Percentiles rank a stretch among this genome's conserved stretches.
phyloP scores from a whole-genome alignment of 495 filamentous ascomycete species.

The Tuber magnatum region DNA sequence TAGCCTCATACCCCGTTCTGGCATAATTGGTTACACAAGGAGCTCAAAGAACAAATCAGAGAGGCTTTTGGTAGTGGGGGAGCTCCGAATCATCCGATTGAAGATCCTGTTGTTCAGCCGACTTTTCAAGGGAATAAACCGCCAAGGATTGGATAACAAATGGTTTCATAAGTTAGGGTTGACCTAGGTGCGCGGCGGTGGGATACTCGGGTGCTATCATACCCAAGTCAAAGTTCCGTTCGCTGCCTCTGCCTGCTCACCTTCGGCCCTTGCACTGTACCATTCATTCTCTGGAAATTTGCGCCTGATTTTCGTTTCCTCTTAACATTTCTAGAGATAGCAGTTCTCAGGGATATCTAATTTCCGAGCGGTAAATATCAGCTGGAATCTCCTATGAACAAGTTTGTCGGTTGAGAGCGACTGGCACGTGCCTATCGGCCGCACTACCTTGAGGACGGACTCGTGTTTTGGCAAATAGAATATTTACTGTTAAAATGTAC shows the following conservation, averaged over 20 bases:
- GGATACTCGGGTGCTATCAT: too few species aligned
- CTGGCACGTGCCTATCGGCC: background rate
- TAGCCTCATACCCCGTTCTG: background rate
- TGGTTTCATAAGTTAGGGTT: background rate
- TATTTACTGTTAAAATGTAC: background rate
- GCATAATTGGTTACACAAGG: background rate
- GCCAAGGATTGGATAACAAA: background rate
- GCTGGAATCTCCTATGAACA: background rate
- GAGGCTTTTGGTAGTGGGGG: background rate
- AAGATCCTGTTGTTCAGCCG: background rate
- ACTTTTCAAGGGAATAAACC: background rate
- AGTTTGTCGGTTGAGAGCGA: background rate
- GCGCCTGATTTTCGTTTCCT: background rate
- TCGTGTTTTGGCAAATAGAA: background rate
- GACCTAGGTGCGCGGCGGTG: too few species aligned
- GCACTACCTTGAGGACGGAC: background rate
- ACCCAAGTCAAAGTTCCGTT: background rate
- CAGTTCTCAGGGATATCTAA: background rate
- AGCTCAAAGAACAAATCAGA: background rate
- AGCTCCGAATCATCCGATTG: background rate
- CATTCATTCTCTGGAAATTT: too few species aligned
- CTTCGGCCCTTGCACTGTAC: background rate
- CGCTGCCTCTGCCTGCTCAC: background rate
- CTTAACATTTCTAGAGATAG: background rate
- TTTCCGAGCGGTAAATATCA: background rate